Base-by-base conservation (phyloP, 495 filamentous ascomycete species). In the Lasiosphaeris hirsuta region DNA sequence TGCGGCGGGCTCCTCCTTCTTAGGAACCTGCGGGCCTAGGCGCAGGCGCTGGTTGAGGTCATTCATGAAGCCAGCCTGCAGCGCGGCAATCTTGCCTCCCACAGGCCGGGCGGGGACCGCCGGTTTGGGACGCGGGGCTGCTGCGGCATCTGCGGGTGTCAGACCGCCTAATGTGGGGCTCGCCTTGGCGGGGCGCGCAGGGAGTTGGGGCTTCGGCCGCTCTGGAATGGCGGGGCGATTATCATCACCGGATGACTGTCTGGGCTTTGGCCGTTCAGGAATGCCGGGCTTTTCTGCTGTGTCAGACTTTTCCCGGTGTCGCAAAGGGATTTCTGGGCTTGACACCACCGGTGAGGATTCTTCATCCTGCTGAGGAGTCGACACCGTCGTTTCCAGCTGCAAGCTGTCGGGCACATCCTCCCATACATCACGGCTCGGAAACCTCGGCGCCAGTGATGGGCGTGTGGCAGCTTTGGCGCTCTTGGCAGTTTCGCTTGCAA, bases 361-460 rank as follows among this genome's bases (percentile, higher is more conserved):
- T 14, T 81, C 75, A 4, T 78, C 72, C 10, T 74, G 65, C 40
- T 90, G 85, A n/a, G 82, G 82, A 10, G 68, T 71, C 46, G 81
- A 83, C 19, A 97, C 86, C 4, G 88, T 93, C 10, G 94, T 92
- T 57, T 88, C 84, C 30, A 95, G 81, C 53, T 87, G 80, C 44
- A 90, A 81, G 63, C 87, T 91, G 60, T 94, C 89, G 4, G 94
- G 93, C 0, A 84, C 84, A 67, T 99, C 94, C 75, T 99, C 94
- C 94, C 94, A 99, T 43, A 97, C 88, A 72, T 99, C 94, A 37
- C 84, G 84, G 67, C 92, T 96, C 5, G 94, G 94, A 68, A 99
- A 99, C 7, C 92, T 82, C 36, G 88, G 88, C 54, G 84, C 80
- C 63, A 83, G 64, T 7, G 38, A 10, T 2, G 68, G 69, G 10